Evolutionary conservation across 1,284 basidiomycete genomes (phyloP).

Genomic region (Trametes hirsuta): DNA sequence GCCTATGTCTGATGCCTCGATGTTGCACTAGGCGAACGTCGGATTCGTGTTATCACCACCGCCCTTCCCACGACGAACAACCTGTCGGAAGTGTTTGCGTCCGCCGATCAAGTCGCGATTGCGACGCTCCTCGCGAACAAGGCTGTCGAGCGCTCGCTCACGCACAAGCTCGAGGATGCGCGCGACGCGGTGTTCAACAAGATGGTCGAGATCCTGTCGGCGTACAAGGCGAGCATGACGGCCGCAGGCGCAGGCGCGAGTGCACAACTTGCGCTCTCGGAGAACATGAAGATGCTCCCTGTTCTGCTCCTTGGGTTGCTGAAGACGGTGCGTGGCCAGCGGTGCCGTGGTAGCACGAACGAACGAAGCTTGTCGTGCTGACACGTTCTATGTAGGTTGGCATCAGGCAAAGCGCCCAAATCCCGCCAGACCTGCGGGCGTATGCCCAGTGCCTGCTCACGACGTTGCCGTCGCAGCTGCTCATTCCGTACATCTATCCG

Average conservation of each 20-base stretch:
- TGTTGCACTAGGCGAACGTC: constrained; percentile 71
- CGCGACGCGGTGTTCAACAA: constrained; percentile 91
- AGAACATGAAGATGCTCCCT: constrained; percentile 95
- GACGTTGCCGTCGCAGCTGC: constrained; percentile 87
- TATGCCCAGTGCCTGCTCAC: constrained; percentile 95
- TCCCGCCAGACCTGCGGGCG: constrained; percentile 94
- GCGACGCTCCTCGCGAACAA: constrained; percentile 93
- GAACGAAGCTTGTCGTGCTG: not conserved
- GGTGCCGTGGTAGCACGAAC: not conserved
- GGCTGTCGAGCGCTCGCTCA: constrained; percentile 92
- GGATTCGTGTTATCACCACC: constrained; percentile 94
- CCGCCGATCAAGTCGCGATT: constrained; percentile 93
- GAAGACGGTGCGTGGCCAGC: constrained; percentile 77
- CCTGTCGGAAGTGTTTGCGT: constrained; percentile 93
- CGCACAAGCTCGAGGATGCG: constrained; percentile 92
- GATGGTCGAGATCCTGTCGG: constrained; percentile 87
- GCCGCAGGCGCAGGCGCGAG: constrained; percentile 90
- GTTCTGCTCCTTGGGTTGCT: constrained; percentile 87
- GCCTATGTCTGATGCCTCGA: not conserved
- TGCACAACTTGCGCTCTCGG: constrained; percentile 90
- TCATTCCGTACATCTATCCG: constrained; percentile 95
- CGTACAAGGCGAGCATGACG: constrained; percentile 98
- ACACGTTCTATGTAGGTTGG: constrained; percentile 69
- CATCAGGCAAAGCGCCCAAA: constrained; percentile 92
- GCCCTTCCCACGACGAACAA: constrained; percentile 93